Conservation (phyloP, 768 basidiomycete genomes). For the Pulveroboletus sp. region DNA sequence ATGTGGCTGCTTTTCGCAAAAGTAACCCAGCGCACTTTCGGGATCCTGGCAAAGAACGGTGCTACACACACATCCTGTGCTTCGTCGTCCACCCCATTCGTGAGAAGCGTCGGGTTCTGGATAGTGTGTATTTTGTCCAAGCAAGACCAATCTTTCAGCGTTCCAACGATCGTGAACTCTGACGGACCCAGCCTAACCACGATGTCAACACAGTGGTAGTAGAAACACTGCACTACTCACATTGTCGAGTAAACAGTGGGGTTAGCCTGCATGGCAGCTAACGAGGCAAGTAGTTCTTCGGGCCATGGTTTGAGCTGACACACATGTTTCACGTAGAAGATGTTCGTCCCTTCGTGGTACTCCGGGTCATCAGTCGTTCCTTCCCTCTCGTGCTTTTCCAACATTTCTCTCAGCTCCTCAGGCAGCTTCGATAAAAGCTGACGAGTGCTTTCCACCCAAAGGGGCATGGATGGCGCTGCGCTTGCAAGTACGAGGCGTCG, state of each 20-base stretch:
- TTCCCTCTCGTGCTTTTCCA: conserved; percentile 32
- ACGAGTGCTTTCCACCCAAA: conserved; percentile 28
- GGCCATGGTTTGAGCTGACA: conserved; percentile 36
- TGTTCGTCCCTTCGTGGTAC: conserved; percentile 30
- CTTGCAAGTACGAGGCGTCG: conserved; percentile 35
- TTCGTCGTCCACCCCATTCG: conserved; percentile 38
- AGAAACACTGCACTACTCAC: conserved; percentile 20
- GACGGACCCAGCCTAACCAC: conserved; percentile 19
- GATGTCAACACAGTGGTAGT: background rate
- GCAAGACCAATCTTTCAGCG: conserved; percentile 47
- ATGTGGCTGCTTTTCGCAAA: conserved; percentile 25
- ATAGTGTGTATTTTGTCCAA: conserved; percentile 43
- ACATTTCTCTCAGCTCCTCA: conserved; percentile 20
- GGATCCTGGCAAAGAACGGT: conserved; percentile 36
- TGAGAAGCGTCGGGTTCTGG: conserved; percentile 36
- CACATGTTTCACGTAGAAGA: conserved; percentile 34
- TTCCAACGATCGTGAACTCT: conserved; percentile 39
- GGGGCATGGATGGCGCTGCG: conserved; percentile 28
- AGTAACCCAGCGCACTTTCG: conserved; percentile 36
- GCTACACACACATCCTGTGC: conserved; percentile 33
- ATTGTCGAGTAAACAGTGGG: conserved; percentile 33
- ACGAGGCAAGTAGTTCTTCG: conserved; percentile 27
- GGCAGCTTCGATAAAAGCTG: conserved; percentile 27
- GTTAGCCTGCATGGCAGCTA: conserved; percentile 25
- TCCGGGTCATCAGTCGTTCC: conserved; percentile 33